Evolutionary conservation across 306 rosid species (phyloP).

Genomic region (Hippophae tibetana): DNA sequence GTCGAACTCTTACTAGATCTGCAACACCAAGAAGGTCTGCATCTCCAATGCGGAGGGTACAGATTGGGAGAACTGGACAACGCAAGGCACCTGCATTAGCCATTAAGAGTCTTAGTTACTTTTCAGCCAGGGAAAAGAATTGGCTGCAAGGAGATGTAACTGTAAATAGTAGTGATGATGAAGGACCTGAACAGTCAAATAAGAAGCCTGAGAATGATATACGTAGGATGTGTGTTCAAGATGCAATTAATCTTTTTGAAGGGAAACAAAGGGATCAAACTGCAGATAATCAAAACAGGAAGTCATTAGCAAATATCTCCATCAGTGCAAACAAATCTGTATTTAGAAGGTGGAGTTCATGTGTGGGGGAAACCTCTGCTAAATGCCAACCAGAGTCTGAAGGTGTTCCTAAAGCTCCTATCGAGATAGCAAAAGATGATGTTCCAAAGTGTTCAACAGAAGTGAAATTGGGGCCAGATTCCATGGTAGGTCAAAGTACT

Average conservation of each 20-base stretch:
- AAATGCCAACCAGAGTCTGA: slow-evolving; percentile 46
- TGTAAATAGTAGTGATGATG: slow-evolving; percentile 53
- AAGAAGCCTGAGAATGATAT: slow-evolving; percentile 66
- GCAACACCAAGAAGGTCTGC: slow-evolving; percentile 83
- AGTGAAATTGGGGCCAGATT: slow-evolving; percentile 33
- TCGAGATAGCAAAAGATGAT: slow-evolving; percentile 27
- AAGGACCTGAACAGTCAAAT: slow-evolving; percentile 39
- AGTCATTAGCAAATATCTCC: slow-evolving; percentile 52
- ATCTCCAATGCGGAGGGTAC: slow-evolving; percentile 94
- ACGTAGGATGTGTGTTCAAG: slow-evolving; percentile 85
- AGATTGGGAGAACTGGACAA: slow-evolving; percentile 80
- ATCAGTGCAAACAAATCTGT: slow-evolving; percentile 65
- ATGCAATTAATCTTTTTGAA: slow-evolving; percentile 86
- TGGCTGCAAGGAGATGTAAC: slow-evolving; percentile 37
- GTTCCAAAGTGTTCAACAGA: slow-evolving; percentile 26
- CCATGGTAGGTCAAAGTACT: slow-evolving; percentile 24
- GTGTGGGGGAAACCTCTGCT: slow-evolving; percentile 62
- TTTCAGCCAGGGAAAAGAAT: slow-evolving; percentile 54
- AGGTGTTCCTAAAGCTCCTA: slow-evolving; percentile 34
- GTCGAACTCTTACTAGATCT: slow-evolving; percentile 65
- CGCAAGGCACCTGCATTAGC: slow-evolving; percentile 82
- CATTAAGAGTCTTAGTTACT: slow-evolving; percentile 70
- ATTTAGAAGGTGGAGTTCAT: slow-evolving; percentile 93
- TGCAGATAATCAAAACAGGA: slow-evolving; percentile 48
- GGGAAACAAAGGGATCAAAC: slow-evolving; percentile 70